A percentile compares a stretch with the other conserved stretches of the same genome.
Conservation (phyloP, 1,139 yeast genomes). For the Lodderomyces orthopsilosis region DNA sequence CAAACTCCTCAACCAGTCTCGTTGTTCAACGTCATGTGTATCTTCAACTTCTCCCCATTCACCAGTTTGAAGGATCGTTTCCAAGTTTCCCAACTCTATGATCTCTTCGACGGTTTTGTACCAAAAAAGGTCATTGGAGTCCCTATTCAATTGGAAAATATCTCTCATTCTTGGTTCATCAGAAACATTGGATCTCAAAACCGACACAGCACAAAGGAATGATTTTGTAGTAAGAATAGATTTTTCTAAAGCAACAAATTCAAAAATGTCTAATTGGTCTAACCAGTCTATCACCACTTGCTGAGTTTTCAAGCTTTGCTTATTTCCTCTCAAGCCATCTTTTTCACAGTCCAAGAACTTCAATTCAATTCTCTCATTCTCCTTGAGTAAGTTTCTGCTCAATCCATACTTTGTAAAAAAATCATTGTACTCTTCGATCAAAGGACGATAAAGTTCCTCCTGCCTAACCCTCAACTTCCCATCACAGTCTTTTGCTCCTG, state of each 20-base stretch:
- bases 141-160: conserved; percentile 38
- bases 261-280: conserved; percentile 61
- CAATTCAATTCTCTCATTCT: conserved; percentile 34
- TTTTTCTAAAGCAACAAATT: conserved; percentile 84
- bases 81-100: conserved; percentile 75
- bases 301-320: conserved; percentile 60
- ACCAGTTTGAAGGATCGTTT: conserved; percentile 77
- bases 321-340: conserved; percentile 77
- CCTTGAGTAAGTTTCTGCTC: conserved; percentile 21
- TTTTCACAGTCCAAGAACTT: conserved; percentile 73
- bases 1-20: conserved; percentile 77
- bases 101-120: conserved; percentile 61
- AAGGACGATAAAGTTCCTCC: conserved; percentile 70
- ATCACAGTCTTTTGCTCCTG: conserved; percentile 80
- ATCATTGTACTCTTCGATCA: conserved; percentile 64
- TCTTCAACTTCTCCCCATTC: conserved; percentile 99
- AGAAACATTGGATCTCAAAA: conserved; percentile 38
- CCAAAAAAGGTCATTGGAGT: conserved; percentile 24
- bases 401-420: conserved; percentile 50
- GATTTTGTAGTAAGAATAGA: conserved; percentile 84
- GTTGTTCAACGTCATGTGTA: conserved; percentile 94
- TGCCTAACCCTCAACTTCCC: conserved; percentile 78
- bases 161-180: conserved; percentile 20
- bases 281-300: conserved; percentile 67
- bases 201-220: conserved; percentile 67